phyloP scores from a whole-genome alignment of 257 asterid genomes.

The Jacaranda mimosifolia region DNA sequence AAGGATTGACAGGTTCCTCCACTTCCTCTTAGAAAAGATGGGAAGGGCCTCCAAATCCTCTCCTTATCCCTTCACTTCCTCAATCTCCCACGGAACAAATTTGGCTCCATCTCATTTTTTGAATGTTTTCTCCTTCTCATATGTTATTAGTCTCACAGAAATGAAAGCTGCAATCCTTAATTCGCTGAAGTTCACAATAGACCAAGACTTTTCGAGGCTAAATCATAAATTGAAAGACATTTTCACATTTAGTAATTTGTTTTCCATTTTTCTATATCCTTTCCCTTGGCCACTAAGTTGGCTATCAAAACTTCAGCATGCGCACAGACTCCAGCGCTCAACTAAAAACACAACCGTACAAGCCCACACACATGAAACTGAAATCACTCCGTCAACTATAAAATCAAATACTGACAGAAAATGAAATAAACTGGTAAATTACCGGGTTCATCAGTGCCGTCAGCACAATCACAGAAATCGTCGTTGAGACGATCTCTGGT shows the following conservation, averaged over 20 bases:
- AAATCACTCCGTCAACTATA: not conserved
- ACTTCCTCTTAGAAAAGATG: not conserved
- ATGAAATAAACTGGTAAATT: not conserved
- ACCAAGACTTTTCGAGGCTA: not conserved
- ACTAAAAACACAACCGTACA: not conserved
- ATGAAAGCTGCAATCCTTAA: not conserved
- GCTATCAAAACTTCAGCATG: conserved; percentile 5
- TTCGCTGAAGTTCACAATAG: not conserved
- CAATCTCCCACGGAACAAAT: not conserved
- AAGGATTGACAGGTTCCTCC: not conserved
- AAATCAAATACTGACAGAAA: not conserved
- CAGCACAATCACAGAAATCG: conserved; percentile 86
- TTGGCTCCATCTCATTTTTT: not conserved
- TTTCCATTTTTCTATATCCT: not conserved
- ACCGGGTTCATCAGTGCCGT: conserved; percentile 98
- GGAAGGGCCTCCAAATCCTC: not conserved
- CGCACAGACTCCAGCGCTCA: not conserved
- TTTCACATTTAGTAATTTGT: not conserved
- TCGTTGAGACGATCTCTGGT: conserved; percentile 81
- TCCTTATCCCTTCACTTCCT: not conserved
- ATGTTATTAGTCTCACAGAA: not conserved
- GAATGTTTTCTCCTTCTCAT: not conserved
- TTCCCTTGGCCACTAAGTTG: not conserved
- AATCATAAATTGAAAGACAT: not conserved
- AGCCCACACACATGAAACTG: not conserved